A percentile compares a stretch with the other conserved stretches of the same genome.
Conservation (phyloP, 169 alveolate genomes). For the Cytauxzoon felis region DNA sequence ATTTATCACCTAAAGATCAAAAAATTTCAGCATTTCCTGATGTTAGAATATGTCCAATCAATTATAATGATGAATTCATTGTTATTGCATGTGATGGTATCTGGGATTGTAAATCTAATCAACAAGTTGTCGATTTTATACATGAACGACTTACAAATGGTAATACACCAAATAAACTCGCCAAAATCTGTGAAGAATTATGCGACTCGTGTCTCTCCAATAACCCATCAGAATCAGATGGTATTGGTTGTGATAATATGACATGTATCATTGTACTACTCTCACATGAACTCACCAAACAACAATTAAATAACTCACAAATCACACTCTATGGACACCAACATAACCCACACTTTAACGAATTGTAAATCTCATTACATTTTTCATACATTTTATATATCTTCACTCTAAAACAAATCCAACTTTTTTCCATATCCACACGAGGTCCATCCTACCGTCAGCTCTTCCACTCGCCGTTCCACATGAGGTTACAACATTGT, state of each 20-base stretch:
- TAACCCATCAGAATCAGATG: constrained; percentile 82
- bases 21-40: constrained; percentile 94
- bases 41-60: constrained; percentile 77
- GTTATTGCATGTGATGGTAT: constrained; percentile 99
- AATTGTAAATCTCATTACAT: no score
- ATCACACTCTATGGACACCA: constrained; percentile 44
- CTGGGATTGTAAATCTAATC: constrained; percentile 94
- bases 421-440: no score
- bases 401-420: no score
- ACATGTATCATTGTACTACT: constrained; percentile 81
- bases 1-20: constrained; percentile 86
- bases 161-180: constrained; percentile 53
- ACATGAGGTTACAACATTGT: no score
- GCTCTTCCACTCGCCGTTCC: no score
- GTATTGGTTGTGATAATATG: constrained; percentile 94
- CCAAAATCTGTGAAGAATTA: constrained; percentile 80
- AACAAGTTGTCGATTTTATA: constrained; percentile 88
- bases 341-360: constrained; percentile 22
- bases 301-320: not conserved
- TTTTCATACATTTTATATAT: no score
- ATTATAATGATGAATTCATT: constrained; percentile 88
- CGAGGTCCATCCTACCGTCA: no score
- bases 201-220: constrained; percentile 85
- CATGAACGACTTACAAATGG: constrained; percentile 31
- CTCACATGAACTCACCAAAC: constrained; percentile 11